Base-by-base conservation (phyloP, 768 basidiomycete species). In the Tulasnella calospora region DNA sequence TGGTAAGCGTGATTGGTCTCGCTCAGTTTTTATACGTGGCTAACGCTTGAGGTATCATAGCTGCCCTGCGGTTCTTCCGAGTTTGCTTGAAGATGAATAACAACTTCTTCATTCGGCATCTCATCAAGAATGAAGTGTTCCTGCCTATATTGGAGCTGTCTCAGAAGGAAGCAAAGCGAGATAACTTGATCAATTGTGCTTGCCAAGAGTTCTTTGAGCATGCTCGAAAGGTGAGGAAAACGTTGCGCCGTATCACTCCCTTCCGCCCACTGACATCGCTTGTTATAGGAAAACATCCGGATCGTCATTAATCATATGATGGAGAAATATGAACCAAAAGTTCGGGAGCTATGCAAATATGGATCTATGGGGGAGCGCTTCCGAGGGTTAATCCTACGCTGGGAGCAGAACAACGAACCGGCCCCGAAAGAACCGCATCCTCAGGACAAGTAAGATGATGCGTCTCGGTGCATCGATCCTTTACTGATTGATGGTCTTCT, bases 141-240 rank as follows among this genome's bases (percentile, higher is more conserved):
- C 89, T 90, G 80, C 93, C 95, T 2, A 90, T 98, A 76, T 86
- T 98, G 78, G 92, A 94, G 79, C 86, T 98, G 79, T 92, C 94
- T n/a, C 82, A 92, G 38, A 89, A 89, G 79, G 96, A 98, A 84
- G 92, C 93, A 44, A 86, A 88, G 75, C 88, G 94, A 78, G 98
- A 99, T 84, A 99, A 96, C 85, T 88, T 99, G 79, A 86, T 99
- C 76, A 94, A 92, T 81, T 96, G 95, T 82, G 94, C 96, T 51
- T 98, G 95, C 86, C 92, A 98, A 84, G 98, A 99, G 83, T 93
- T 94, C 80, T 96, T 99, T 82, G 98, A 99, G 81, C 89, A 90
- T 81, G 93, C 99, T 84, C 91, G 95, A 76, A 89, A 90, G 86
- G 96, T 96, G 80, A 80, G 89, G 84, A 27, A 30, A 27, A n/a